Evolutionary conservation across 2,329 filamentous ascomycete species (phyloP), one percentile per base, ranked within the genome.

Genomic region (Alternaria incomplexa): DNA sequence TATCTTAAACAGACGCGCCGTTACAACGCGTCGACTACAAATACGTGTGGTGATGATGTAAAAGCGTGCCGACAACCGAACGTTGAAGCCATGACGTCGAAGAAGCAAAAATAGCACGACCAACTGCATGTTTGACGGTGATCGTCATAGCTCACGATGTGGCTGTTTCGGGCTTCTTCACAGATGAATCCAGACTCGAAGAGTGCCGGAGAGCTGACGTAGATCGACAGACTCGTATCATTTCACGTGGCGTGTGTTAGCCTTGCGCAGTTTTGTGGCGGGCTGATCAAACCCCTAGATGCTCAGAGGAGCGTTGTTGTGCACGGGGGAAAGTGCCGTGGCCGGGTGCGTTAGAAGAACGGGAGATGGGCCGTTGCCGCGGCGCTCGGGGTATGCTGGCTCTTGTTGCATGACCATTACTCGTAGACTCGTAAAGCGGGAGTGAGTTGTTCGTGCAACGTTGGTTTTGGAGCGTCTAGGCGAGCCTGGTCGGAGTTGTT

Each of bases 331-430:
- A 40, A 40, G 36, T 40, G n/a, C 36, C n/a, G n/a, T 40, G 40
- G 54, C 66, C 64, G 66, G 68, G 63, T 69, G 65, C 56, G 47
- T 58, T 50, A 47, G n/a, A 40, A 52, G 32, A 40, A 52, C 63
- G 68, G 68, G 62, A 64, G 61, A 65, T 56, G 63, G 58, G 57
- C 71, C 70, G 68, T 53, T 58, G 58, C 70, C 70, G 67, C 71
- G 67, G 20, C 57, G 28, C 60, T 59, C 61, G 65, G 69, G 53
- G 54, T 44, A 65, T 69, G 70, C 68, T 62, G 66, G 68, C 50
- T 30, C 22, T 26, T 50, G 57, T 62, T 46, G 59, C 56, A 55
- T 44, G 57, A 26, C n/a, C 63, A 62, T 53, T 50, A 61, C 56
- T 54, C 52, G 47, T 54, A 7, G 46, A 46, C 57, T 63, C 47